Evolutionary conservation across 345 rosid species (phyloP).

Genomic region (Eucalyptus melliodora): DNA sequence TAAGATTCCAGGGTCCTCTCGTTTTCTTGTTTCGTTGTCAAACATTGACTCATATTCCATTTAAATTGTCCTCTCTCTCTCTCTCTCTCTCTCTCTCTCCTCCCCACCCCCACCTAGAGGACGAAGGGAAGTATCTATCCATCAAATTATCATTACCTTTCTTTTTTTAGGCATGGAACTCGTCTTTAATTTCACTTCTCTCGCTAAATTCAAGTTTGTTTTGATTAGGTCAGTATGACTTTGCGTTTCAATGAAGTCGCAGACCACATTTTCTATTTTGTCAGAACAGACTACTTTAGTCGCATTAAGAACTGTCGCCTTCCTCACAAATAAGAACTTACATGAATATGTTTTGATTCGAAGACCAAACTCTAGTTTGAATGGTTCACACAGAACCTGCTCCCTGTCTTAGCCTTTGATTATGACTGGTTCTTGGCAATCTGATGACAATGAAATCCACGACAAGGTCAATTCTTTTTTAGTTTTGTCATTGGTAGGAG

Average conservation of each 20-base stretch:
- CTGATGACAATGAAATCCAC: neutral
- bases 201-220: neutral
- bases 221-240: neutral
- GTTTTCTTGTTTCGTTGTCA: neutral
- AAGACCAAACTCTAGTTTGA: neutral
- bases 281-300: neutral
- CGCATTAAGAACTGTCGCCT: neutral
- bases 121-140: neutral
- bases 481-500: neutral
- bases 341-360: neutral
- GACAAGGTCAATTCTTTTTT: neutral
- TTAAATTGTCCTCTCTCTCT: neutral
- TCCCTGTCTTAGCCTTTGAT: neutral
- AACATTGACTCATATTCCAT: neutral
- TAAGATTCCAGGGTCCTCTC: neutral
- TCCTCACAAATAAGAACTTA: neutral
- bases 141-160: neutral
- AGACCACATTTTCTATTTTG: neutral
- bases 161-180: neutral
- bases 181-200: neutral
- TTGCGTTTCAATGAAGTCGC: neutral
- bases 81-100: neutral
- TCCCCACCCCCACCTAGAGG: neutral
- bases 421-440: neutral
- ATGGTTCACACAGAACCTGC: neutral